Base-by-base conservation (phyloP, 345 rosid species). In the Nasturtium officinale region DNA sequence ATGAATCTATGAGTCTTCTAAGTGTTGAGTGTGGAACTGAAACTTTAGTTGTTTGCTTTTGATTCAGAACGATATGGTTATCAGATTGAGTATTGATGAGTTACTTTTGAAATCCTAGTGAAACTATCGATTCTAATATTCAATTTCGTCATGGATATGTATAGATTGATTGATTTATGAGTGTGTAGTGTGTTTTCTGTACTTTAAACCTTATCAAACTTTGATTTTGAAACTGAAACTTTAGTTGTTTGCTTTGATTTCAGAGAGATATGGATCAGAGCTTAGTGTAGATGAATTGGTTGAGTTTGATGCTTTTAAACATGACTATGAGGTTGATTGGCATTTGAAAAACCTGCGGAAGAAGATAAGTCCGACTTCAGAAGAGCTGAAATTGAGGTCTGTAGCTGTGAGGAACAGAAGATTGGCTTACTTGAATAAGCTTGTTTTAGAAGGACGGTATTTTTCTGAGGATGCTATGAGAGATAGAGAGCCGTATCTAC, bases 381-480 rank as follows among this genome's bases (percentile, higher is more conserved):
- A 87, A 56, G 91, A 94, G 72, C 68, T 88, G 76, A 84, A 79
- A 63, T 83, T 76, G 1, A 86, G 88, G 83, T 82, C 89, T 0
- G 88, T 87, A 67, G 79, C 80, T 20, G 96, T 89, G 58, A 91
- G 89, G 83, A 95, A 95, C 62, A 80, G 99, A 52, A 88, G 97
- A 72, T 69, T 85, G 65, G 98, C 97, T 12, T 94, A 84, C 61
- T 76, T 94, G 73, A 78, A 85, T 70, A 84, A 78, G 77, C 83
- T 91, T 76, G 77, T 94, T 0, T 37, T 59, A 26, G 96, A 85
- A 6, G 97, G 97, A 25, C 84, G 78, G 18, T 89, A 89, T 71
- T 95, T 95, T 72, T 95, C 97, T 0, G 99, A 95, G 82, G 99
- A 95, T 59, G 88, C 91, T 5, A 95, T 95, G 99, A 86, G 99